These are phyloP conservation scores for Fagus crenata DNA, from an alignment of 306 rosid genomes.

Conservation along the genomic window DNA sequence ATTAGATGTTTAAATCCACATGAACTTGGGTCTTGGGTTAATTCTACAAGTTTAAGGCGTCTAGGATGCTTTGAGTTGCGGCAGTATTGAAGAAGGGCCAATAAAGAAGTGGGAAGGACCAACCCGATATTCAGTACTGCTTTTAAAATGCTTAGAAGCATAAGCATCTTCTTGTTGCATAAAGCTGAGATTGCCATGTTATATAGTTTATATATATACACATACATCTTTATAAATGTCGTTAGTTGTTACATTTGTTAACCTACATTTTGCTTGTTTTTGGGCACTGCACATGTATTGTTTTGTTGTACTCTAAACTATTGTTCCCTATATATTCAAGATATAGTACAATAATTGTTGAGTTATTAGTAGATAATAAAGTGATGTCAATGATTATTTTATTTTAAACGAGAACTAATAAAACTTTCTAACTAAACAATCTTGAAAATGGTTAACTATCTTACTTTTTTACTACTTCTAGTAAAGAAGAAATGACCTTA, in stretches of 20 bases:
- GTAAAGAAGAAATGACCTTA: too few relatives aligned
- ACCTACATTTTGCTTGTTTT: background rate
- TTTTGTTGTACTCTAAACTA: background rate
- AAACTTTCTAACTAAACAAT: too few relatives aligned
- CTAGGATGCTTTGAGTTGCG: background rate
- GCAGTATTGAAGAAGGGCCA: constrained; percentile 19
- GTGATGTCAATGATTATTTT: too few relatives aligned
- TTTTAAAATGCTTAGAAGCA: constrained; percentile 2
- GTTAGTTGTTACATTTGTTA: background rate
- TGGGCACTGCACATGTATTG: background rate
- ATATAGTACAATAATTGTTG: too few relatives aligned
- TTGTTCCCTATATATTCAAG: background rate
- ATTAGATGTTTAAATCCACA: constrained; percentile 15
- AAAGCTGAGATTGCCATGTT: background rate
- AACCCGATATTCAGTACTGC: constrained; percentile 17
- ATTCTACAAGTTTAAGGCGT: background rate
- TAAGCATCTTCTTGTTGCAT: constrained; percentile 24
- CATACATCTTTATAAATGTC: background rate
- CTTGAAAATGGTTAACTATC: too few relatives aligned
- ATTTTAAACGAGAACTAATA: too few relatives aligned
- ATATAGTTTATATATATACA: background rate
- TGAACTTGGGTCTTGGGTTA: constrained; percentile 13
- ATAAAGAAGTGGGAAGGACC: constrained; percentile 29
- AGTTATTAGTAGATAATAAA: too few relatives aligned
- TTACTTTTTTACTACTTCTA: too few relatives aligned